Evolutionary conservation across 495 filamentous ascomycete genomes (phyloP), one percentile per base, ranked within the genome.

Genomic region (Tuber umbilicatum): DNA sequence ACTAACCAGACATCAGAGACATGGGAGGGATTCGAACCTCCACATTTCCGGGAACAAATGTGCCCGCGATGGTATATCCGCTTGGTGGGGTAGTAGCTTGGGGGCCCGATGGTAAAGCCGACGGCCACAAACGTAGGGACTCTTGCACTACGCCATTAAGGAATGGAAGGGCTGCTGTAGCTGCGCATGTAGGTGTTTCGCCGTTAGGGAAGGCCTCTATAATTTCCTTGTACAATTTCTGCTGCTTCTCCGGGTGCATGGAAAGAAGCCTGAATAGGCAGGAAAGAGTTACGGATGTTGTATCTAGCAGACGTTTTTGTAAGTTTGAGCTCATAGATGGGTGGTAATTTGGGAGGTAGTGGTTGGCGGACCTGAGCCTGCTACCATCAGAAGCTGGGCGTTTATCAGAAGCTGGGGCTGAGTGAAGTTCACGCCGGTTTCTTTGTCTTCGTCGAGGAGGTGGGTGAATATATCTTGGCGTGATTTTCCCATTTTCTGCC

Each of bases 131-230:
- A 1, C 89, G 84, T 37, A 90, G 79, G 0, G 87, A 82, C 77
- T 90, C 89, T n/a, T 84, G 83, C 75, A 88, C 87, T 42, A 85
- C 80, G 19, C 84, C 85, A 70, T 87, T 85, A 5, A 88, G 73
- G 73, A 86, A 76, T 12, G 74, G 73, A 12, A 81, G 68, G 35
- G 73, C 68, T 27, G 81, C 76, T 14, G 83, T 64, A 10, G 73
- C 77, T 0, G 79, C 67, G 41, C 83, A 75, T 31, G 31, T 50
- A 23, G 45, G 70, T 3, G 17, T 74, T 73, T 12, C 70, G 72
- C 80, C 38, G 73, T 69, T 10, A 70, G 47, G 43, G 73, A 80
- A 41, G 5, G 73, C 74, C 1, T 73, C 71, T 0, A 64, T 73
- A 6, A 87, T 78, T 42, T 84, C 85, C 23, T 73, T 69, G 10